Conservation (phyloP, 1,139 yeast species). For the Sugiyamaella japonica region DNA sequence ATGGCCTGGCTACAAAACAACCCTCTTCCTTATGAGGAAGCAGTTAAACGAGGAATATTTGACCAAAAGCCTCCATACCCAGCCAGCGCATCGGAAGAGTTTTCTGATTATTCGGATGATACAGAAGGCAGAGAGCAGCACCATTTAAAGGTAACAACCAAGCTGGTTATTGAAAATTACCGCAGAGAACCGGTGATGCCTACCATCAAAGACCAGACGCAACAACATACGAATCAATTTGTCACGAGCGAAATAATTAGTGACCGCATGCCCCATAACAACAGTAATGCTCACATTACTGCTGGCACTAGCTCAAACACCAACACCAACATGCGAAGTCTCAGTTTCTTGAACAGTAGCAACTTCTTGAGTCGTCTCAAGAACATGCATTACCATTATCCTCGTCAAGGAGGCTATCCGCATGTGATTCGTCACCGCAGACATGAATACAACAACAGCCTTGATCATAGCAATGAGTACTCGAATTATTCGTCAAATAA, state of each 20-base stretch:
- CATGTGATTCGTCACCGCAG: not conserved
- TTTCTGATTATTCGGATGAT: slow-evolving; percentile 17
- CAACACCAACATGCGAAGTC: not conserved
- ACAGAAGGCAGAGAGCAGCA: slow-evolving; percentile 25
- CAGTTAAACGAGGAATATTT: not conserved
- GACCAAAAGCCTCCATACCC: slow-evolving; percentile 19
- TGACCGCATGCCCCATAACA: too few relatives aligned
- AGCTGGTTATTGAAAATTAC: slow-evolving; percentile 22
- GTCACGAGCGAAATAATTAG: not conserved
- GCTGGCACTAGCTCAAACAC: not conserved
- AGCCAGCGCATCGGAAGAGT: slow-evolving; percentile 17
- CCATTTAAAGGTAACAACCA: slow-evolving; percentile 24
- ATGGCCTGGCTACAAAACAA: slow-evolving; percentile 26
- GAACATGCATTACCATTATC: slow-evolving; percentile 3
- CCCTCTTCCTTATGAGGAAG: slow-evolving; percentile 3
- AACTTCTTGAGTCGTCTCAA: slow-evolving; percentile 10
- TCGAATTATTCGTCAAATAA: slow-evolving; percentile 3
- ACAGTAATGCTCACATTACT: too few relatives aligned
- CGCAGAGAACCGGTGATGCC: slow-evolving; percentile 25
- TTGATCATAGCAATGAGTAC: slow-evolving; percentile 1
- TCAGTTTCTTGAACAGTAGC: not conserved
- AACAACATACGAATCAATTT: not conserved
- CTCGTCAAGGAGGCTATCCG: not conserved
- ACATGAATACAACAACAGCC: not conserved
- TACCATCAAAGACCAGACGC: not conserved